phyloP scores from a whole-genome alignment of 1,284 basidiomycete genomes.

The Cutaneotrichosporon sp. region DNA sequence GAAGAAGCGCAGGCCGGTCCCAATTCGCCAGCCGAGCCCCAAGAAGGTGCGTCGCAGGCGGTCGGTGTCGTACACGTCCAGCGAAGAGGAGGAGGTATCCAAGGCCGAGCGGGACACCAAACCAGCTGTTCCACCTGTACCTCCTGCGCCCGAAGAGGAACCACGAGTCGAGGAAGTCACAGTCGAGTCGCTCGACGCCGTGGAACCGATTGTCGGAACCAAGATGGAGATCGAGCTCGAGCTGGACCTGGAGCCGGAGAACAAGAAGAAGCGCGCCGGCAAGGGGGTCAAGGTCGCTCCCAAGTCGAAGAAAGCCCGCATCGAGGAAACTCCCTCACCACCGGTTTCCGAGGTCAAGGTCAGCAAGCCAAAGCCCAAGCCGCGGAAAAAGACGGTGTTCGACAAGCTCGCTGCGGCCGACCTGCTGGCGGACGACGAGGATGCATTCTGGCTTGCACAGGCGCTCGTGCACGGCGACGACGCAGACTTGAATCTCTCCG shows the following conservation, averaged over 20 bases:
- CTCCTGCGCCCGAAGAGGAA: background rate
- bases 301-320: slow-evolving; percentile 13
- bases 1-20: slow-evolving; percentile 27
- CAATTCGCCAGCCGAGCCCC: slow-evolving; percentile 11
- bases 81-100: slow-evolving; percentile 19
- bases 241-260: slow-evolving; percentile 17
- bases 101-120: slow-evolving; percentile 6
- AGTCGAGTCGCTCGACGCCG: too few relatives aligned
- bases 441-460: slow-evolving; percentile 71
- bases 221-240: slow-evolving; percentile 7
- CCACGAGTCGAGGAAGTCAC: slow-evolving; percentile 3
- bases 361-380: slow-evolving; percentile 16
- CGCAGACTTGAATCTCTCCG: slow-evolving; percentile 39
- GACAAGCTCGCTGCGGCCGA: slow-evolving; percentile 43
- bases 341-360: slow-evolving; percentile 33
- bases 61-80: slow-evolving; percentile 22
- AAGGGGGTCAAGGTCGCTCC: slow-evolving; percentile 12
- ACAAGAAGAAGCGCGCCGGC: slow-evolving; percentile 33
- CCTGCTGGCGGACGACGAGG: slow-evolving; percentile 83
- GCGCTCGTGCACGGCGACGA: slow-evolving; percentile 53
- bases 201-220: slow-evolving; percentile 4
- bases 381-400: slow-evolving; percentile 24
- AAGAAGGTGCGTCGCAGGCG: slow-evolving; percentile 16
- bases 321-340: slow-evolving; percentile 11
- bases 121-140: too few relatives aligned